A percentile compares a stretch with the other conserved stretches of the same genome.
Conservation (phyloP, 1,284 basidiomycete genomes). For the Thecaphora thlaspeos region DNA sequence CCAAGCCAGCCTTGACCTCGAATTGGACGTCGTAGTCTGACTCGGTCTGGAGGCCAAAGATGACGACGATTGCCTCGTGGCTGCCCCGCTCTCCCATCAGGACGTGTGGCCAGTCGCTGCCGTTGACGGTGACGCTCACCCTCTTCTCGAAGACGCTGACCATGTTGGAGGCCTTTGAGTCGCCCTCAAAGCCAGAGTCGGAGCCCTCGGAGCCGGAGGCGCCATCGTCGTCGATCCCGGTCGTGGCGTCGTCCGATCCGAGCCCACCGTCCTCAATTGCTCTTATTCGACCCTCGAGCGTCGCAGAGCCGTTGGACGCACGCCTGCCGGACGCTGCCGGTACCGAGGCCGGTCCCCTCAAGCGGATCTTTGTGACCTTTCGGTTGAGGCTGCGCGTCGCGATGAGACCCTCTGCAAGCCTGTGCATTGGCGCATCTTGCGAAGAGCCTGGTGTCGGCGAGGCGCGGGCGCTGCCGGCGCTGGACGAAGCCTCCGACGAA, state of each 20-base stretch:
- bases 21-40: slow-evolving; percentile 42
- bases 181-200: slow-evolving; percentile 30
- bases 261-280: slow-evolving; percentile 34
- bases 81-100: slow-evolving; percentile 40
- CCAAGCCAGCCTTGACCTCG: slow-evolving; percentile 31
- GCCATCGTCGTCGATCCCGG: slow-evolving; percentile 34
- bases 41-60: slow-evolving; percentile 45
- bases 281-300: slow-evolving; percentile 2
- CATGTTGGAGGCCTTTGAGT: slow-evolving; percentile 15
- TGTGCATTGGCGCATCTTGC: slow-evolving; percentile 23
- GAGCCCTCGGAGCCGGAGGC: slow-evolving; percentile 34
- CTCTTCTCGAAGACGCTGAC: slow-evolving; percentile 35
- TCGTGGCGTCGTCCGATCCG: slow-evolving; percentile 39
- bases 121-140: slow-evolving; percentile 42
- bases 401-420: slow-evolving; percentile 33
- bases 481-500: background rate
- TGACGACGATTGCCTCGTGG: slow-evolving; percentile 49
- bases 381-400: slow-evolving; percentile 41
- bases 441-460: background rate
- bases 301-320: slow-evolving; percentile 25
- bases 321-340: slow-evolving; percentile 13
- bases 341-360: slow-evolving; percentile 21
- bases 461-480: background rate
- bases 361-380: slow-evolving; percentile 39
- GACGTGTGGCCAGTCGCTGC: slow-evolving; percentile 43